Evolutionary conservation across 2,329 filamentous ascomycete genomes (phyloP).

Genomic region (Phoma sp.): DNA sequence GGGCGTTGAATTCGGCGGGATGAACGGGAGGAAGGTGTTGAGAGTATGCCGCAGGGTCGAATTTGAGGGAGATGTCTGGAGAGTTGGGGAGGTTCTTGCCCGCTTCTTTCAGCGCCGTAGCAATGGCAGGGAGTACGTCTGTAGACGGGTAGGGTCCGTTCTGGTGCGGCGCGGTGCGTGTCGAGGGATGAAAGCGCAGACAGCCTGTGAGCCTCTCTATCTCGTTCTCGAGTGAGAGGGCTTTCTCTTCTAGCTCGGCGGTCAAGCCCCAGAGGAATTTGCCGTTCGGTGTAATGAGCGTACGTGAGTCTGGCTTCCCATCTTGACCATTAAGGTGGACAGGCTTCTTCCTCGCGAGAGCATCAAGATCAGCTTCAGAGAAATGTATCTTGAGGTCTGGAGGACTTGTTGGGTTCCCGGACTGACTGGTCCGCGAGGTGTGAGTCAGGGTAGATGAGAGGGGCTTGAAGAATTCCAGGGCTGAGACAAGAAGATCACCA

Average conservation of each 20-base stretch:
- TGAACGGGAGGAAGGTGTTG: slow-evolving; percentile 36
- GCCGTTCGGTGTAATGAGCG: slow-evolving; percentile 76
- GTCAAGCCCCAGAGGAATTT: slow-evolving; percentile 76
- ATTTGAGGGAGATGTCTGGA: slow-evolving; percentile 32
- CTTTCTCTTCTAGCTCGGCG: slow-evolving; percentile 71
- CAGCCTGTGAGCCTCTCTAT: slow-evolving; percentile 40
- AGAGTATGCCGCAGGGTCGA: slow-evolving; percentile 30
- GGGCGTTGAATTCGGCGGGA: slow-evolving; percentile 20
- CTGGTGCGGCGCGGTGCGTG: slow-evolving; percentile 21
- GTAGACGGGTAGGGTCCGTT: slow-evolving; percentile 29
- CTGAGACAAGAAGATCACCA: slow-evolving; percentile 46
- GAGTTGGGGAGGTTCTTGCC: slow-evolving; percentile 41
- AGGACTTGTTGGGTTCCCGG: slow-evolving; percentile 34
- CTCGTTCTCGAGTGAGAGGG: slow-evolving; percentile 69
- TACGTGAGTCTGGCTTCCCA: slow-evolving; percentile 57
- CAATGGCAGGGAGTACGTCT: slow-evolving; percentile 44
- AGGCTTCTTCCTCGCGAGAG: slow-evolving; percentile 63
- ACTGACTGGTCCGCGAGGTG: slow-evolving; percentile 29
- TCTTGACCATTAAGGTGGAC: slow-evolving; percentile 52
- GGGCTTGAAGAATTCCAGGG: slow-evolving; percentile 53
- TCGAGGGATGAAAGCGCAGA: slow-evolving; percentile 36
- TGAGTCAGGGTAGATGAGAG: slow-evolving; percentile 44
- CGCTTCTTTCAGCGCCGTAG: slow-evolving; percentile 45
- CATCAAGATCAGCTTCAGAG: slow-evolving; percentile 52
- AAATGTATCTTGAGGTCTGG: slow-evolving; percentile 46